Base-by-base conservation (phyloP, 257 asterid genomes). In the Nicotiana sylvestris region DNA sequence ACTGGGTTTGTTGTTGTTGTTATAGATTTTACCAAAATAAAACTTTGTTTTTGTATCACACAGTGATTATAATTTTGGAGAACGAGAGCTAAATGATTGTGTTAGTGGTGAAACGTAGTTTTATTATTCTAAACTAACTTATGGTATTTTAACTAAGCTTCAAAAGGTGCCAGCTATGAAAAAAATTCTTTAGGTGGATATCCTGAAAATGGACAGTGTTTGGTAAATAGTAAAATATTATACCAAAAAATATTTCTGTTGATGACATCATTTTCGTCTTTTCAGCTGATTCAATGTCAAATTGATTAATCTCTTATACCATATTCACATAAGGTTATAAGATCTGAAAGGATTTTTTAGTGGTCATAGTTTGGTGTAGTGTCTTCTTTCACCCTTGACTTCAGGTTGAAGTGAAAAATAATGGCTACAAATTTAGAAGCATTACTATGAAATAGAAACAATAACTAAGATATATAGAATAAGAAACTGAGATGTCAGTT, bases 331-430 rank as follows among this genome's bases (percentile, higher is more conserved):
- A 3, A 49, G 15, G 64, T 76, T 27, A 51, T 76, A 16, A 29
- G 16, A 76, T 29, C 16, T 76, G 0, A 15, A 51, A 51, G 61
- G 64, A 35, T 66, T 66, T 12, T 1, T 68, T 17, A 68, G 53
- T 81, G 9, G 76, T 13, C 70, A n/a, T 68, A 12, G 81, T 83
- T 78, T 78, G 86, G 86, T 78, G 76, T 15, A 27, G 37, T 6
- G 69, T 83, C 85, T 0, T 12, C 56, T 76, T 70, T 80, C 68
- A 33, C 11, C 46, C 80, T 16, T 37, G 13, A 66, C 76, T 83
- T 83, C 58, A 78, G 37, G 30, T 35, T 58, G 72, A 64, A 81
- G 74, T 84, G 84, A 80, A 68, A 84, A 4, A 16, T 21, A 25
- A 62, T 62, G 30, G 11, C 49, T n/a, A 12, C 18, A 80, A 84